Conservation (phyloP, 2,329 filamentous ascomycete species). For the Harringtonia aguacate region DNA sequence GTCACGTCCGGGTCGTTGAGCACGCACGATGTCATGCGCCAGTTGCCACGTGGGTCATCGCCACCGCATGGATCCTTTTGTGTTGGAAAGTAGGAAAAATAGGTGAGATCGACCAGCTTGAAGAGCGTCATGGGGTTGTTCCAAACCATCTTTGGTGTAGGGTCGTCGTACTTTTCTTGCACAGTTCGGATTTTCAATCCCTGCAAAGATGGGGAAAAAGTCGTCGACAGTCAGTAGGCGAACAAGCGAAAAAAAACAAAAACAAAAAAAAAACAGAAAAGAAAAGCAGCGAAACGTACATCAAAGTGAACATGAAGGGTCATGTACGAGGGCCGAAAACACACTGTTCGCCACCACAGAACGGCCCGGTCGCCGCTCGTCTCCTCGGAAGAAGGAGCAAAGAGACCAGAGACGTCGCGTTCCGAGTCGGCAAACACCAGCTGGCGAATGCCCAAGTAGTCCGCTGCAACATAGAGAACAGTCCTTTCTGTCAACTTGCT, state of each 20-base stretch:
- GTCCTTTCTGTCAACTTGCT: neutral
- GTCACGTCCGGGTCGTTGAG: conserved; percentile 1
- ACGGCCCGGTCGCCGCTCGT: no score
- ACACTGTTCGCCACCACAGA: neutral
- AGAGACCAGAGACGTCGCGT: neutral
- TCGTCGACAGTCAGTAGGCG: neutral
- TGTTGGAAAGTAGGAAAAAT: neutral
- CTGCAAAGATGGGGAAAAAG: no score
- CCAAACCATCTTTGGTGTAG: no score
- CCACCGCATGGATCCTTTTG: neutral
- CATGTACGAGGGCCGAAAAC: neutral
- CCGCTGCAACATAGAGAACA: neutral
- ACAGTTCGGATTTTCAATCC: neutral
- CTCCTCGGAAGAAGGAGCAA: neutral
- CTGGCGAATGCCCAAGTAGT: conserved; percentile 1
- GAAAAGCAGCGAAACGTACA: neutral
- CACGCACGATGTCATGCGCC: neutral
- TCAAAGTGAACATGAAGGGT: neutral
- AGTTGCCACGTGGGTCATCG: no score
- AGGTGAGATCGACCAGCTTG: no score
- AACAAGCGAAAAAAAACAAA: no score
- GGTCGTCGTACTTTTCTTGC: no score
- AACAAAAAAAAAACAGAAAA: neutral
- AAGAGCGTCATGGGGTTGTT: no score
- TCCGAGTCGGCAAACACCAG: neutral